Conservation (phyloP, 106 monocot species). For the Triglochin maritima region DNA sequence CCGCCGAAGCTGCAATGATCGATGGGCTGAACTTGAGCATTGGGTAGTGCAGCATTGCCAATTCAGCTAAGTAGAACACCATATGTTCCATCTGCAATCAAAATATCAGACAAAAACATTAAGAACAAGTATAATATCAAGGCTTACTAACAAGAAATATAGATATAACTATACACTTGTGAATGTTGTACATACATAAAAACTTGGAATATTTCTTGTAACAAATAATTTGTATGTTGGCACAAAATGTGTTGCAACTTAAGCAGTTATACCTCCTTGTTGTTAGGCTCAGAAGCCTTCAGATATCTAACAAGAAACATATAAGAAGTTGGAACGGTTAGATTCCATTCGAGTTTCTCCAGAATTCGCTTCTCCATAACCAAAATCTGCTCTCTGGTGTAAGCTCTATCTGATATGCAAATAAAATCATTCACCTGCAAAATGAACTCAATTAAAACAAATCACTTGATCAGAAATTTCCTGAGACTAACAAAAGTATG, state of each 20-base stretch:
- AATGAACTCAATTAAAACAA: neutral
- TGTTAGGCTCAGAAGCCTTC: constrained; percentile 30
- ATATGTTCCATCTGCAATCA: no score
- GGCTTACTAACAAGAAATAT: no score
- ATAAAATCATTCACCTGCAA: constrained; percentile 50
- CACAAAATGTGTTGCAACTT: no score
- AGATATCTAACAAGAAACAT: neutral
- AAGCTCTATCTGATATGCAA: constrained; percentile 10
- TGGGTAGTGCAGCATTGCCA: neutral
- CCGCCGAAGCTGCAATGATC: neutral
- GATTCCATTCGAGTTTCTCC: constrained; percentile 14
- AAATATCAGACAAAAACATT: constrained; percentile 20
- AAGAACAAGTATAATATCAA: constrained; percentile 12
- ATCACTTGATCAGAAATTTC: neutral
- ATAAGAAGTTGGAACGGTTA: constrained; percentile 26
- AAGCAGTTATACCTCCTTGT: constrained; percentile 28
- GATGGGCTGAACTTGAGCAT: neutral
- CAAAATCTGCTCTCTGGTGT: no score
- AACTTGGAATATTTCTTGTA: constrained; percentile 19
- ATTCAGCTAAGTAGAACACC: no score
- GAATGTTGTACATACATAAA: no score
- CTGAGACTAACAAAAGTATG: neutral
- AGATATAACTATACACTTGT: no score
- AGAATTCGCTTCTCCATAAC: constrained; percentile 44
- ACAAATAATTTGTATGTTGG: constrained; percentile 1